Percentiles rank a stretch among this genome's conserved stretches.
Conservation (phyloP, 768 basidiomycete genomes). For the Russula griseocarnosa region DNA sequence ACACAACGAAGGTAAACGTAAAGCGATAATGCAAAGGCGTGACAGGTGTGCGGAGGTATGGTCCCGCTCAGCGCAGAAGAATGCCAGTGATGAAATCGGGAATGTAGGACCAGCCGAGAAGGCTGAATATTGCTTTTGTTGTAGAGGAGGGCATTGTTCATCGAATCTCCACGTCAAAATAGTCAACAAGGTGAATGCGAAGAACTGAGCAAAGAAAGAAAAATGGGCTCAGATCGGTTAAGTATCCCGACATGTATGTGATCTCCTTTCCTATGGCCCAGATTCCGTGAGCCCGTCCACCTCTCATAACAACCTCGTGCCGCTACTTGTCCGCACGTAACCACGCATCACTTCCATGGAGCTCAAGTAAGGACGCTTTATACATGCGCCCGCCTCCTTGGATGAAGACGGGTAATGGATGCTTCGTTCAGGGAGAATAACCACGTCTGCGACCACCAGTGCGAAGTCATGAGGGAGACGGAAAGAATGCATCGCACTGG, state of each 20-base stretch:
- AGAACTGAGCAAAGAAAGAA: background rate
- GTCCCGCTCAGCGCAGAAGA: conserved; percentile 38
- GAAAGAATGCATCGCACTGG: conserved; percentile 30
- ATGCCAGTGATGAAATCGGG: conserved; percentile 58
- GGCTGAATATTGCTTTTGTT: conserved; percentile 36
- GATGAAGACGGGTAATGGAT: conserved; percentile 25
- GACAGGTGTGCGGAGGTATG: conserved; percentile 19
- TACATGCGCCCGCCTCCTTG: conserved; percentile 38
- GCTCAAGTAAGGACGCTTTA: conserved; percentile 51
- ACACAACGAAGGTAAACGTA: conserved; percentile 58
- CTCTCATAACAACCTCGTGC: conserved; percentile 37
- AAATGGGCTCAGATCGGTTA: conserved; percentile 31
- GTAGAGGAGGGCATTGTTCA: conserved; percentile 26
- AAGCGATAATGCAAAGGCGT: conserved; percentile 53
- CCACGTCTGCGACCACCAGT: conserved; percentile 72
- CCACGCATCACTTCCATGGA: conserved; percentile 53
- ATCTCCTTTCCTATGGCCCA: conserved; percentile 40
- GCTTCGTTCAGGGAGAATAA: conserved; percentile 41
- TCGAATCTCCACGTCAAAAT: conserved; percentile 9
- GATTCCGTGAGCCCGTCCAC: conserved; percentile 31
- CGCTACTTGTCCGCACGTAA: conserved; percentile 57
- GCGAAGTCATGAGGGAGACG: conserved; percentile 36
- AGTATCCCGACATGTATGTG: conserved; percentile 29
- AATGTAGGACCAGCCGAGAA: conserved; percentile 63
- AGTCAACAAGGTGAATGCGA: conserved; percentile 9